Conservation (phyloP, 2,329 filamentous ascomycete species). For the Colletotrichum liaoningense region DNA sequence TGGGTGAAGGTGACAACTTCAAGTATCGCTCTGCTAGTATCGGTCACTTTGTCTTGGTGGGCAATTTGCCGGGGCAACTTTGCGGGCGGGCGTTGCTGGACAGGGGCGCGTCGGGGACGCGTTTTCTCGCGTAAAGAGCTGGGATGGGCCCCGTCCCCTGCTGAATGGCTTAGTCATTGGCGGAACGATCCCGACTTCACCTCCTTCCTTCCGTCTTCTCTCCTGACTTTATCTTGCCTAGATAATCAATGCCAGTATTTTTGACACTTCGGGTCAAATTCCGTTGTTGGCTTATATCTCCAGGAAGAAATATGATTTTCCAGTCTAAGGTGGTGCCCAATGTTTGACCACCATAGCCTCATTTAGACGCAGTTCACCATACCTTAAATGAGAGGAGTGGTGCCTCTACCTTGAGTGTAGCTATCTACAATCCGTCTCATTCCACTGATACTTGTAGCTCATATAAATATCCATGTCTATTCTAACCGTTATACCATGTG, state of each 20-base stretch:
- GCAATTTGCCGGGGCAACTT: constrained; percentile 16
- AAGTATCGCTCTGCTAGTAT: neutral
- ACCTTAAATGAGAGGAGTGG: too few relatives aligned
- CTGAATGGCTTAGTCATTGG: constrained; percentile 21
- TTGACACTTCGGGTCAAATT: too few relatives aligned
- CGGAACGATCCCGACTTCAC: neutral
- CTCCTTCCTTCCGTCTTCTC: neutral
- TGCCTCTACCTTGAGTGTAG: too few relatives aligned
- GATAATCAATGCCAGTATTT: neutral
- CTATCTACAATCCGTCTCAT: too few relatives aligned
- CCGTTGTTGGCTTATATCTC: too few relatives aligned
- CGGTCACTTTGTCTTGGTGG: neutral
- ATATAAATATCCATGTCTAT: too few relatives aligned
- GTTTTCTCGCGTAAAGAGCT: constrained; percentile 37
- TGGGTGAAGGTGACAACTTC: neutral
- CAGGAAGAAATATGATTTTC: neutral
- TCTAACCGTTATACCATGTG: too few relatives aligned
- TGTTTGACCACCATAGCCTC: neutral
- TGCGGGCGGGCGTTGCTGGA: neutral
- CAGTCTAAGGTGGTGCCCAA: too few relatives aligned
- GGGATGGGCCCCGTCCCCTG: neutral
- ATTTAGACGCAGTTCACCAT: neutral
- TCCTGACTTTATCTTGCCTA: neutral
- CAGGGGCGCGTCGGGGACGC: constrained; percentile 29
- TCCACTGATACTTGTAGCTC: too few relatives aligned